phyloP scores from a whole-genome alignment of 768 basidiomycete species.

The Termitomyces sp. region DNA sequence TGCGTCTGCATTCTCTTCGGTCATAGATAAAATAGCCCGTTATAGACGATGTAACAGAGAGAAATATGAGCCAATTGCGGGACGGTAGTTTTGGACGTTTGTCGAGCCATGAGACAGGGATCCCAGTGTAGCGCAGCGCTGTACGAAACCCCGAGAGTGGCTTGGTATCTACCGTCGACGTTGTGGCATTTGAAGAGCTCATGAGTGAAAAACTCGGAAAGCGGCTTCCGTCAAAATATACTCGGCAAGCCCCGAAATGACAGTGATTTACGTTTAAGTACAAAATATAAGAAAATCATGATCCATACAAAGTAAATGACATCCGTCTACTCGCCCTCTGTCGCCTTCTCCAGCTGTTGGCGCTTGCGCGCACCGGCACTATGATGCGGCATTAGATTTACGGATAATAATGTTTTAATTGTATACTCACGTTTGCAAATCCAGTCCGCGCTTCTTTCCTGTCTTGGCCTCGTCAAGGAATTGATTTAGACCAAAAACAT shows the following conservation, averaged over 20 bases:
- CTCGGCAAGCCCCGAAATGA: conserved; percentile 10
- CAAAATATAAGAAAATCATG: neutral
- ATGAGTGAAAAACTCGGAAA: conserved; percentile 13
- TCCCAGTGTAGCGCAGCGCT: conserved; percentile 63
- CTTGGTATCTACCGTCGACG: conserved; percentile 12
- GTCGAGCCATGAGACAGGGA: conserved; percentile 72
- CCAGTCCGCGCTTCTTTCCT: conserved; percentile 86
- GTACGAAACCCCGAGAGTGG: conserved; percentile 49
- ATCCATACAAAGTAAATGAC: no score
- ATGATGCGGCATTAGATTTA: neutral
- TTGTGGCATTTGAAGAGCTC: conserved; percentile 16
- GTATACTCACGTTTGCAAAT: conserved; percentile 60
- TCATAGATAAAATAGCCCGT: conserved; percentile 82
- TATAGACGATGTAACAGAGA: conserved; percentile 65
- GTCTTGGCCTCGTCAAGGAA: conserved; percentile 97
- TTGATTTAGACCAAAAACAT: conserved; percentile 94
- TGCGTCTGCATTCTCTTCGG: conserved; percentile 69
- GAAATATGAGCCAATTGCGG: conserved; percentile 92
- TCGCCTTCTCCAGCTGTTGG: conserved; percentile 60
- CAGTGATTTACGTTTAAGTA: neutral
- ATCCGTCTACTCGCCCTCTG: conserved; percentile 27
- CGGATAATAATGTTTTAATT: neutral
- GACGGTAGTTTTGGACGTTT: conserved; percentile 85
- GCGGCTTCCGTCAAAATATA: conserved; percentile 7
- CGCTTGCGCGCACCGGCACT: conserved; percentile 62